A percentile compares a stretch with the other conserved stretches of the same genome.
phyloP scores from a whole-genome alignment of 331 rosid species.

The Rosa hybrid region DNA sequence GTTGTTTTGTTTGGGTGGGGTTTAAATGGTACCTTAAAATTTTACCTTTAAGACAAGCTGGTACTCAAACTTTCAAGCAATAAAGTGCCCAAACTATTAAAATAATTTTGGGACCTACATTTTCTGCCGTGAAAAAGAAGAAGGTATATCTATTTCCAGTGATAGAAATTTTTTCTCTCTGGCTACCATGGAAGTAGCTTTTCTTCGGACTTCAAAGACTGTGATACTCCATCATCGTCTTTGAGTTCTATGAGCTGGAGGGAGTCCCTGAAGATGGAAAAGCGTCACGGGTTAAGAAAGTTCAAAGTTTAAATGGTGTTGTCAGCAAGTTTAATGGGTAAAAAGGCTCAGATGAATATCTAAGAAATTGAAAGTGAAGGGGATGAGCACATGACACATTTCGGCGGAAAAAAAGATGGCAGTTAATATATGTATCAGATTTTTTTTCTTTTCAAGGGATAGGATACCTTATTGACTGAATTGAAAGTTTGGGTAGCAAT shows the following conservation, averaged over 20 bases:
- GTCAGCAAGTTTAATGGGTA: neutral
- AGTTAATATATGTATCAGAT: neutral
- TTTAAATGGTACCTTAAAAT: neutral
- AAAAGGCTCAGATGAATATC: neutral
- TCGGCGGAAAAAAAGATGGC: neutral
- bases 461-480: neutral
- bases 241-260: neutral
- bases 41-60: neutral
- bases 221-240: neutral
- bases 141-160: neutral
- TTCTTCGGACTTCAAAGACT: neutral
- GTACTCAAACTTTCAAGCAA: neutral
- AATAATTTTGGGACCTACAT: neutral
- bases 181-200: neutral
- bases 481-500: neutral
- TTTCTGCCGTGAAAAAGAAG: neutral
- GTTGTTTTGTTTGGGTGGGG: no score
- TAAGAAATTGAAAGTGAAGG: neutral
- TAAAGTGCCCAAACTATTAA: neutral
- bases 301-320: neutral
- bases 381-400: neutral
- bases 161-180: neutral
- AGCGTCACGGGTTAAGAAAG: neutral
- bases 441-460: neutral
- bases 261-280: neutral